These are phyloP conservation scores for Scytalidium sp. DNA, from an alignment of 2,329 filamentous ascomycete species.

Conservation along the genomic window DNA sequence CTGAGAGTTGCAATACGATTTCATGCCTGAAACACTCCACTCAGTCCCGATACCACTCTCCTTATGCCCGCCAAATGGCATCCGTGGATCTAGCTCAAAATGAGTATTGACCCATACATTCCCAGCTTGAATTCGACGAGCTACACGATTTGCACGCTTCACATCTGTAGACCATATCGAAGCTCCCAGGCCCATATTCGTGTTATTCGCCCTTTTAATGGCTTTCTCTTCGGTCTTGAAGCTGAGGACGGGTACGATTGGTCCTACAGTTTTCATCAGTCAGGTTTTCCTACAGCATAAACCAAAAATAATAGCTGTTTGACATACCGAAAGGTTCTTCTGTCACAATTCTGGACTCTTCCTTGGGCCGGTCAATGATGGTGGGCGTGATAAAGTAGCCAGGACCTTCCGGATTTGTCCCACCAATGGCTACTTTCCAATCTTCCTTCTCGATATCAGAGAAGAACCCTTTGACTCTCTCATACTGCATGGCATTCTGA, in stretches of 20 bases:
- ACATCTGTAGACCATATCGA: constrained; percentile 58
- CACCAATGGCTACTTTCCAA: constrained; percentile 48
- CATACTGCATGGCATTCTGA: constrained; percentile 64
- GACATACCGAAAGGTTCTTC: constrained; percentile 54
- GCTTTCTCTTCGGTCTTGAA: constrained; percentile 61
- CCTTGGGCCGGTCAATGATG: constrained; percentile 54
- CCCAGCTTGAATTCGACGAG: constrained; percentile 51
- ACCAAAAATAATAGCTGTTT: no score
- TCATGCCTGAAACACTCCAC: constrained; percentile 20
- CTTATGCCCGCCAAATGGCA: constrained; percentile 30
- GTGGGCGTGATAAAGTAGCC: constrained; percentile 58
- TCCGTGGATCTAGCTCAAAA: constrained; percentile 42
- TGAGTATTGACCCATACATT: constrained; percentile 60
- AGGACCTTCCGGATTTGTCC: constrained; percentile 29
- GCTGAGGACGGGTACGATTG: constrained; percentile 58
- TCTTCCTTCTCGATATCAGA: constrained; percentile 52
- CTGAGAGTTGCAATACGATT: constrained; percentile 12
- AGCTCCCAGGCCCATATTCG: constrained; percentile 49
- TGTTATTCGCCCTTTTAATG: constrained; percentile 49
- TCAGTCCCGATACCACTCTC: constrained; percentile 28
- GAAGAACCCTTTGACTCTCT: constrained; percentile 54
- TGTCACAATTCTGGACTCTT: constrained; percentile 50
- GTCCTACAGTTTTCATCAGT: no score
- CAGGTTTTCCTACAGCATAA: no score
- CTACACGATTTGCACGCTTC: constrained; percentile 47